Conservation (phyloP, 169 alveolate species). For the Blepharisma undulans region DNA sequence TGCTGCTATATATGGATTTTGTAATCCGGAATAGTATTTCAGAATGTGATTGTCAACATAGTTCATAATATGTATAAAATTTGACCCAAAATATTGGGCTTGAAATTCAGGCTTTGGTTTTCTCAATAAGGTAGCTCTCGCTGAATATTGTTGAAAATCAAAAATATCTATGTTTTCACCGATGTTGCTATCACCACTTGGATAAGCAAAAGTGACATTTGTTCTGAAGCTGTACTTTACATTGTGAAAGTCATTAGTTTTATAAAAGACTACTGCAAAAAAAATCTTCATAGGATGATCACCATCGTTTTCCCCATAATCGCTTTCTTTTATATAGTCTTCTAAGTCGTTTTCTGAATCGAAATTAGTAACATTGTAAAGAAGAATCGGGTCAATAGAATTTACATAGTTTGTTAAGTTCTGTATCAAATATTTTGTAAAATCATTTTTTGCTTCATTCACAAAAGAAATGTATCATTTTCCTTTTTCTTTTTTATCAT, state of each 20-base stretch:
- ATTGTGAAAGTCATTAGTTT: background rate
- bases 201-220: background rate
- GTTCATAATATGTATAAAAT: background rate
- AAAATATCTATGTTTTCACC: background rate
- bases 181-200: background rate
- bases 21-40: background rate
- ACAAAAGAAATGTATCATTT: background rate
- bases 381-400: background rate
- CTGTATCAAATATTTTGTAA: background rate
- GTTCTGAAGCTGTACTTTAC: background rate
- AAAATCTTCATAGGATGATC: background rate
- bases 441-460: background rate
- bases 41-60: background rate
- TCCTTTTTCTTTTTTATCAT: background rate
- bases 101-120: background rate
- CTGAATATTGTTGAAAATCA: background rate
- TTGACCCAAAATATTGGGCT: background rate
- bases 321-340: background rate
- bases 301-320: background rate
- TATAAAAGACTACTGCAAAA: conserved; percentile 10
- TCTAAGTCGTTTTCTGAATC: background rate
- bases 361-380: background rate
- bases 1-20: background rate
- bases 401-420: background rate
- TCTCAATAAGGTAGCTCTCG: background rate